phyloP scores from a whole-genome alignment of 139 green algal genomes.

The Mesostigma viride region DNA sequence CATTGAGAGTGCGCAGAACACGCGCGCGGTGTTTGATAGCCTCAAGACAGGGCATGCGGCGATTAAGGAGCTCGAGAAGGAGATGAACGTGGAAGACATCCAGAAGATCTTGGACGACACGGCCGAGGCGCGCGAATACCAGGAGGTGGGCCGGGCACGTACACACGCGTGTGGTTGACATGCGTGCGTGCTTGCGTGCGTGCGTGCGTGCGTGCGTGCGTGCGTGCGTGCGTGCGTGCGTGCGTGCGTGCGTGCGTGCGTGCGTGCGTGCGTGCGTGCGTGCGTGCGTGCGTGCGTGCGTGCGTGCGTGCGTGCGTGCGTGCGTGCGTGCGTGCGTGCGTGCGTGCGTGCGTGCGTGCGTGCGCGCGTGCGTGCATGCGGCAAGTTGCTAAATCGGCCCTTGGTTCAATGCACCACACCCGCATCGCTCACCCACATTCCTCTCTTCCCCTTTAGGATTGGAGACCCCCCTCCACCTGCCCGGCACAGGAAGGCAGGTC shows the following conservation, averaged over 20 bases:
- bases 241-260: constrained; percentile 3
- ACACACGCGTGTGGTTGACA: not conserved
- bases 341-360: not conserved
- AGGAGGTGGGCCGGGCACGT: constrained; percentile 29
- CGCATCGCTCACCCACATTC: too few relatives aligned
- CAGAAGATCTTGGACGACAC: constrained; percentile 63
- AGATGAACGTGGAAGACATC: constrained; percentile 66
- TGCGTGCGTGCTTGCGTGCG: too few relatives aligned
- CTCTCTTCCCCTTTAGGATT: too few relatives aligned
- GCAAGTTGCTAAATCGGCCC: too few relatives aligned
- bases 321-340: constrained; percentile 5
- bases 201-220: not conserved
- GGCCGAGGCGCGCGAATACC: constrained; percentile 58
- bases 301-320: not conserved
- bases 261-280: not conserved
- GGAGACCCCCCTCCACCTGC: too few relatives aligned
- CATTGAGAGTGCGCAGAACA: constrained; percentile 59
- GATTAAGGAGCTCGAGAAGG: constrained; percentile 56
- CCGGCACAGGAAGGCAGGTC: too few relatives aligned
- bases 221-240: constrained; percentile 1
- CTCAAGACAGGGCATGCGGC: constrained; percentile 59
- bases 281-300: not conserved
- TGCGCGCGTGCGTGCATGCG: constrained; percentile 3
- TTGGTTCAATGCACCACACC: too few relatives aligned
- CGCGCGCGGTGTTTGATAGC: constrained; percentile 50